Evolutionary conservation across 1,284 basidiomycete genomes (phyloP).

Genomic region (Cryptococcus sp.): DNA sequence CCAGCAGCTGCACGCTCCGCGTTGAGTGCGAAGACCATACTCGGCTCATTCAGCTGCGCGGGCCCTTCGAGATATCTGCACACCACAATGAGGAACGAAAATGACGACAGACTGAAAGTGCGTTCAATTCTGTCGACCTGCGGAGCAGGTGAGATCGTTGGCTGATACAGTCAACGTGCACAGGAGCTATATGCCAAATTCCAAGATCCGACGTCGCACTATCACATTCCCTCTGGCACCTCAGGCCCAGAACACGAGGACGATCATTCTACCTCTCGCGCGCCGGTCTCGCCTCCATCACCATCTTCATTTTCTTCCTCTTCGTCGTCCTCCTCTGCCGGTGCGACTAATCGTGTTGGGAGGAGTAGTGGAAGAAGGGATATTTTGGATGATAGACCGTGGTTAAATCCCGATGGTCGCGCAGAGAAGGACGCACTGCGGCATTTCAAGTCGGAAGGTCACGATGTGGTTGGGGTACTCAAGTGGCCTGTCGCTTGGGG

Average conservation of each 20-base stretch:
- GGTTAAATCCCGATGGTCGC: constrained; percentile 10
- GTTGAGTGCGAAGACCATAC: no score
- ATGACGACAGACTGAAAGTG: no score
- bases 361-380: not conserved
- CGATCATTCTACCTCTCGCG: constrained; percentile 38
- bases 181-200: constrained; percentile 44
- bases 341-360: constrained; percentile 20
- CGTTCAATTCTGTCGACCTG: no score
- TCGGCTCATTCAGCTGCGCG: no score
- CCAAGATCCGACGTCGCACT: constrained; percentile 42
- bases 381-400: constrained; percentile 7
- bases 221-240: constrained; percentile 43
- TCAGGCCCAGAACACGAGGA: constrained; percentile 43
- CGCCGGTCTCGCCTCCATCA: constrained; percentile 6
- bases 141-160: no score
- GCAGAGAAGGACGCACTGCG: constrained; percentile 9
- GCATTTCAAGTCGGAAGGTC: constrained; percentile 35
- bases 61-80: no score
- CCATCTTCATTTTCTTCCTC: constrained; percentile 1
- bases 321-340: constrained; percentile 8
- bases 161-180: not conserved
- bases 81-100: no score
- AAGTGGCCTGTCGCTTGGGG: constrained; percentile 52
- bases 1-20: no score
- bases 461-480: constrained; percentile 36